A percentile compares a stretch with the other conserved stretches of the same genome.
Conservation (phyloP, 169 alveolate species). For the Plasmodium sp. region DNA sequence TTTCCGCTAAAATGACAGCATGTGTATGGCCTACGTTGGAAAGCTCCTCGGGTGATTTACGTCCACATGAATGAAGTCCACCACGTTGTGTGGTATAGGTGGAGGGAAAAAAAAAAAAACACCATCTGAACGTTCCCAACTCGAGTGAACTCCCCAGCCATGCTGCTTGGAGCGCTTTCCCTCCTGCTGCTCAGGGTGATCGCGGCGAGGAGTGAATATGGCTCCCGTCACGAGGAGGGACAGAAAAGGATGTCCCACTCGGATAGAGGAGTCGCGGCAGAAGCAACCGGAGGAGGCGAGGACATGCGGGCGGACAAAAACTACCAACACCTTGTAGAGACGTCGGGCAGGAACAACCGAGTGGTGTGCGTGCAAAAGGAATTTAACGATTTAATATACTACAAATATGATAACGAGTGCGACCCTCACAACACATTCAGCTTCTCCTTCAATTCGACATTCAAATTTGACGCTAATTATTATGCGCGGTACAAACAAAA, state of each 20-base stretch:
- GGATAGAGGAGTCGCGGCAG: neutral
- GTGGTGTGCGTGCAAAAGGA: constrained; percentile 60
- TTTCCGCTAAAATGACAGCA: neutral
- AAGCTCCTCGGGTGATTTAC: neutral
- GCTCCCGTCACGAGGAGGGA: neutral
- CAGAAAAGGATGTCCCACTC: neutral
- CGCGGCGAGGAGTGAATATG: neutral
- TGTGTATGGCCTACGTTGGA: neutral
- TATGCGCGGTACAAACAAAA: constrained; percentile 24
- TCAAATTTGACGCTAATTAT: constrained; percentile 38
- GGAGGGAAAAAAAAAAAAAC: neutral
- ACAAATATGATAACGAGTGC: constrained; percentile 48
- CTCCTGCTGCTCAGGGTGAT: neutral
- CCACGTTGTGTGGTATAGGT: neutral
- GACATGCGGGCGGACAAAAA: neutral
- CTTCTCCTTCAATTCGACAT: constrained; percentile 73
- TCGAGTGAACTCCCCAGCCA: neutral
- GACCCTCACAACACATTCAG: constrained; percentile 69
- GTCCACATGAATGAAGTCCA: neutral
- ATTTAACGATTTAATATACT: constrained; percentile 58
- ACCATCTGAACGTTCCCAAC: neutral
- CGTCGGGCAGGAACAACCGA: constrained; percentile 43
- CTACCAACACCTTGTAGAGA: constrained; percentile 40
- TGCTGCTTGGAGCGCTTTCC: neutral
- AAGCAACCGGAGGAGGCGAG: neutral